Percentiles rank a stretch among this genome's conserved stretches.
phyloP scores from a whole-genome alignment of 345 rosid species.

The Lumnitzera racemosa region DNA sequence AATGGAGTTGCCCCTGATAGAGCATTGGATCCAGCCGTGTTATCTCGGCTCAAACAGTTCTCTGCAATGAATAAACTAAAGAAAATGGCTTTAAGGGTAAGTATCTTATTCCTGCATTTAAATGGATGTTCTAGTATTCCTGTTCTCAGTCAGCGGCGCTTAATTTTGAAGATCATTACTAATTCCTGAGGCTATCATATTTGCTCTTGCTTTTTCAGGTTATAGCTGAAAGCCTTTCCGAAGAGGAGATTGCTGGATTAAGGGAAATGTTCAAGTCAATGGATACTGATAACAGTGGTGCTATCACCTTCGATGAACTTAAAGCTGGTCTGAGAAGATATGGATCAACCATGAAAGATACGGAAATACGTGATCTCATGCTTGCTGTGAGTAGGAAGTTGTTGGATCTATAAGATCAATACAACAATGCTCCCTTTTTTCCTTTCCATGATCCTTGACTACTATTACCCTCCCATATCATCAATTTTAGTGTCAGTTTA shows the following conservation, averaged over 20 bases:
- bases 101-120: slow-evolving; percentile 1
- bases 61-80: slow-evolving; percentile 99
- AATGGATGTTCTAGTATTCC: background rate
- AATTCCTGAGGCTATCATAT: background rate
- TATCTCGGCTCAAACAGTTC: slow-evolving; percentile 93
- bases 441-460: too few relatives aligned
- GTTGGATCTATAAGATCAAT: background rate
- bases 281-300: slow-evolving; percentile 98
- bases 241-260: slow-evolving; percentile 97
- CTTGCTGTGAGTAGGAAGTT: slow-evolving; percentile 62
- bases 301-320: slow-evolving; percentile 94
- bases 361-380: slow-evolving; percentile 95
- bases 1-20: slow-evolving; percentile 99
- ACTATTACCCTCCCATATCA: too few relatives aligned
- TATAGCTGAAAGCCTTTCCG: slow-evolving; percentile 96
- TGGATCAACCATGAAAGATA: slow-evolving; percentile 91
- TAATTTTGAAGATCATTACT: too few relatives aligned
- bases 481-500: too few relatives aligned
- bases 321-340: slow-evolving; percentile 94
- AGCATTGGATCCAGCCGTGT: slow-evolving; percentile 90
- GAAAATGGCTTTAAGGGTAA: slow-evolving; percentile 93
- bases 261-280: slow-evolving; percentile 87
- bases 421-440: too few relatives aligned
- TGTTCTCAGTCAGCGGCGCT: too few relatives aligned
- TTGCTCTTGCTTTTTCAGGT: slow-evolving; percentile 42